Conservation (phyloP, 176 grass and related monocot genomes). For the Carex cristatella region DNA sequence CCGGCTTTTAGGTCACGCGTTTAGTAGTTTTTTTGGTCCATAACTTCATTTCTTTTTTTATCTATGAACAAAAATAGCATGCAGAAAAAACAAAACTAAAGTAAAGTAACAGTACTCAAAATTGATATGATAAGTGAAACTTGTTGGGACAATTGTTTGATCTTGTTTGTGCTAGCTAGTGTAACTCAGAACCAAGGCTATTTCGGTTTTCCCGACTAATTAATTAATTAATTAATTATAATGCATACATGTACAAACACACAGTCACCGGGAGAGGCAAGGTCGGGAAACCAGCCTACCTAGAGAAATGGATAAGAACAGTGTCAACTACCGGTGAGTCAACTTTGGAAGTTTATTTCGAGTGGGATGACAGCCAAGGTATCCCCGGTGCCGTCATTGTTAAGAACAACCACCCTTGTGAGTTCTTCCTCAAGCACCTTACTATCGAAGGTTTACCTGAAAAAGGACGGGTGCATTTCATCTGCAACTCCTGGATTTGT, state of each 20-base stretch:
- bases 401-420: slow-evolving; percentile 37
- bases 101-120: no score
- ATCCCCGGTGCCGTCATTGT: slow-evolving; percentile 59
- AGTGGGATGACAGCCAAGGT: slow-evolving; percentile 51
- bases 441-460: slow-evolving; percentile 41
- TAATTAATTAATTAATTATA: not conserved
- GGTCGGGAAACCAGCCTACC: slow-evolving; percentile 29
- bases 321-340: slow-evolving; percentile 39
- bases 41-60: no score
- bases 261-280: slow-evolving; percentile 24
- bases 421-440: slow-evolving; percentile 74
- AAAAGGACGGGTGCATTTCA: slow-evolving; percentile 38
- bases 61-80: no score
- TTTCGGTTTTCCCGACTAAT: not conserved
- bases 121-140: no score
- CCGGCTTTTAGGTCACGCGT: no score
- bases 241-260: not conserved
- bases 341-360: slow-evolving; percentile 32
- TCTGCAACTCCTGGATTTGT: slow-evolving; percentile 71
- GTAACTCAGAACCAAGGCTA: not conserved
- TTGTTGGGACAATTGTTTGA: not conserved
- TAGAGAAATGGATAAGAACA: slow-evolving; percentile 43
- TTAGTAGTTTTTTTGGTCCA: no score
- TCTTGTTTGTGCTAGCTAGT: not conserved
- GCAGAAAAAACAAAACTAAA: no score